These are phyloP conservation scores for Ophiostoma ulmi DNA, from an alignment of 2,329 filamentous ascomycete genomes.

Conservation along the genomic window DNA sequence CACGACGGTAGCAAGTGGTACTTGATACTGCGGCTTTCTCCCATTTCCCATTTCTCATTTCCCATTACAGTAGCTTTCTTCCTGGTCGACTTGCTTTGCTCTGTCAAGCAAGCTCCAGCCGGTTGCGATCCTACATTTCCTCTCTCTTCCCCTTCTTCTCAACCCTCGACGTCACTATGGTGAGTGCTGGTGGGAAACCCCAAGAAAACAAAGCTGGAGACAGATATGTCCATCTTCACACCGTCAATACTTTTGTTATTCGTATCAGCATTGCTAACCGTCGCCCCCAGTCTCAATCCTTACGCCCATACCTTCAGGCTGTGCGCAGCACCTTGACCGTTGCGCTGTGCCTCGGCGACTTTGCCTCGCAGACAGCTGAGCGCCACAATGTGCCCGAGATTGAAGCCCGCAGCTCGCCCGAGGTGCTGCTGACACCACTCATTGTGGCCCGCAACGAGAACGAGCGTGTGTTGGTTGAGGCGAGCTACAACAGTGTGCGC, in stretches of 20 bases:
- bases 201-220: not conserved
- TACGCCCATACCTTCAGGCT: constrained; percentile 92
- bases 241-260: not conserved
- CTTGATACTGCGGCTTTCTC: not conserved
- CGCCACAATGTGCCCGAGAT: constrained; percentile 97
- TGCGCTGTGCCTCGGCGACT: constrained; percentile 90
- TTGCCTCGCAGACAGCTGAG: constrained; percentile 93
- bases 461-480: constrained; percentile 92
- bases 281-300: constrained; percentile 75
- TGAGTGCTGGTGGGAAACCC: not conserved
- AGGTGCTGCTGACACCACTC: constrained; percentile 86
- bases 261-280: not conserved
- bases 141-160: not conserved
- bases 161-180: not conserved
- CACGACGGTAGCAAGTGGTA: not conserved
- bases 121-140: not conserved
- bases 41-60: no score
- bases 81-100: not conserved
- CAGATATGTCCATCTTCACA: not conserved
- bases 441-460: constrained; percentile 93
- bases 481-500: constrained; percentile 92
- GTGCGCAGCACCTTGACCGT: constrained; percentile 92
- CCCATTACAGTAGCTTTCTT: not conserved
- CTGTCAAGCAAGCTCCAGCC: not conserved
- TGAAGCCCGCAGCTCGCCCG: constrained; percentile 85